Conservation (phyloP, 2,329 filamentous ascomycete genomes). For the Xylaria sp. region DNA sequence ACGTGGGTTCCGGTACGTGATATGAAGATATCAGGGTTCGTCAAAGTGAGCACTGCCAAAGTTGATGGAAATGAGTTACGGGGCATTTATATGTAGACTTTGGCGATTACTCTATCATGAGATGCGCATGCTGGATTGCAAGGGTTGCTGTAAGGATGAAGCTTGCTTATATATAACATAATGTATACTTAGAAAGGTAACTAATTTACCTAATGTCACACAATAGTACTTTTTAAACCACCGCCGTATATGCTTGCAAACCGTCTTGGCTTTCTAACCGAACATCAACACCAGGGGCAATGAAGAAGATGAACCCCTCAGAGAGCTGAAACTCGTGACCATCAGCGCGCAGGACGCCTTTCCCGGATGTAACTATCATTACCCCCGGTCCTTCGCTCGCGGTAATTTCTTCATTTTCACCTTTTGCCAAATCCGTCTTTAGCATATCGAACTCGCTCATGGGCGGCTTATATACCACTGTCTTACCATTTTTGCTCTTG, state of each 20-base stretch:
- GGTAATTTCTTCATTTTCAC: conserved; percentile 68
- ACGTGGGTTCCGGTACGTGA: conserved; percentile 36
- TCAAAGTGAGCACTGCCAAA: neutral
- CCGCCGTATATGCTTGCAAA: conserved; percentile 55
- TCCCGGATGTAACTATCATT: conserved; percentile 70
- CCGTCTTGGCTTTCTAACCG: conserved; percentile 49
- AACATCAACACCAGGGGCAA: conserved; percentile 64
- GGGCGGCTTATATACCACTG: conserved; percentile 72
- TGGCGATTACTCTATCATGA: neutral
- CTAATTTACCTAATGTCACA: neutral
- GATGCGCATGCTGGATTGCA: too few species aligned
- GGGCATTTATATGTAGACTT: neutral
- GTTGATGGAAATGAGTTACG: neutral
- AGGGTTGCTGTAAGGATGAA: neutral
- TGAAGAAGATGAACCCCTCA: conserved; percentile 73
- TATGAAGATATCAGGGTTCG: conserved; percentile 11
- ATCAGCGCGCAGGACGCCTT: conserved; percentile 65
- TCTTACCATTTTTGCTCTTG: conserved; percentile 68
- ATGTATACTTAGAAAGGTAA: neutral
- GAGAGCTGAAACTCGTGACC: conserved; percentile 64
- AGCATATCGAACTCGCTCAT: conserved; percentile 80
- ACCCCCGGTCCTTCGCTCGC: conserved; percentile 71
- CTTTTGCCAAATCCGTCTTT: conserved; percentile 64
- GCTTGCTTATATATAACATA: neutral
- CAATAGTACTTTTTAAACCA: conserved; percentile 41